Conservation (phyloP, 78 protist genomes). For the Emiliania huxleyi region DNA sequence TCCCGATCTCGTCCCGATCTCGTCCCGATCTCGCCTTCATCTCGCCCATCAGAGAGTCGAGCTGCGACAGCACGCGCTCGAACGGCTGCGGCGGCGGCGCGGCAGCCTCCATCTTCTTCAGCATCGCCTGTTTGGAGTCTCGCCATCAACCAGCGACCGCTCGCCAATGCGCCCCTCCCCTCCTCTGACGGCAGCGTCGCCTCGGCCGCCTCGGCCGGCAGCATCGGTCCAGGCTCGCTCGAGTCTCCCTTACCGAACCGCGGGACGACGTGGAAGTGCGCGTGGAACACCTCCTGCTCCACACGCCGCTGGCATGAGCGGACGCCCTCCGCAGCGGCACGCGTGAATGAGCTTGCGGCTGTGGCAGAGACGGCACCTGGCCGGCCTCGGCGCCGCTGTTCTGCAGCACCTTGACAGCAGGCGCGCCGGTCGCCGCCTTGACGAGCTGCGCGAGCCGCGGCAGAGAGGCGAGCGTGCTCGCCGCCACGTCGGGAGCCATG, state of each 20-base stretch:
- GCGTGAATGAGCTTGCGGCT: no score
- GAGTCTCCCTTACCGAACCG: background rate
- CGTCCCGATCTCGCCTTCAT: no score
- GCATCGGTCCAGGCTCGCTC: background rate
- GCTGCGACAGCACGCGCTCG: background rate
- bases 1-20: no score
- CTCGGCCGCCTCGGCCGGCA: background rate
- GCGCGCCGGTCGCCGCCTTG: slow-evolving; percentile 29
- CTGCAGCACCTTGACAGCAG: background rate
- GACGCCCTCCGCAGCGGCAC: no score
- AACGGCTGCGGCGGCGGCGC: background rate
- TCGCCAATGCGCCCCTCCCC: no score
- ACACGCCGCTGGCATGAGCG: no score
- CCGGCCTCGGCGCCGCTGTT: background rate
- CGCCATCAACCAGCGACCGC: no score
- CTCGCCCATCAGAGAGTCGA: background rate
- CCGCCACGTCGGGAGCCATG: background rate
- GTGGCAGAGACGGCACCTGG: no score
- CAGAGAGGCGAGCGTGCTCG: background rate
- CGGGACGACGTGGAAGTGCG: slow-evolving; percentile 33
- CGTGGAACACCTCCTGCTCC: slow-evolving; percentile 43
- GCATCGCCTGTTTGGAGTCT: no score
- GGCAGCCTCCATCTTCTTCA: background rate
- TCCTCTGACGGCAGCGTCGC: no score
- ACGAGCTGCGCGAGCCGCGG: background rate